Evolutionary conservation across 176 grass and related monocot genomes (phyloP), one percentile per base, ranked within the genome.

Genomic region (Tillandsia leiboldiana): DNA sequence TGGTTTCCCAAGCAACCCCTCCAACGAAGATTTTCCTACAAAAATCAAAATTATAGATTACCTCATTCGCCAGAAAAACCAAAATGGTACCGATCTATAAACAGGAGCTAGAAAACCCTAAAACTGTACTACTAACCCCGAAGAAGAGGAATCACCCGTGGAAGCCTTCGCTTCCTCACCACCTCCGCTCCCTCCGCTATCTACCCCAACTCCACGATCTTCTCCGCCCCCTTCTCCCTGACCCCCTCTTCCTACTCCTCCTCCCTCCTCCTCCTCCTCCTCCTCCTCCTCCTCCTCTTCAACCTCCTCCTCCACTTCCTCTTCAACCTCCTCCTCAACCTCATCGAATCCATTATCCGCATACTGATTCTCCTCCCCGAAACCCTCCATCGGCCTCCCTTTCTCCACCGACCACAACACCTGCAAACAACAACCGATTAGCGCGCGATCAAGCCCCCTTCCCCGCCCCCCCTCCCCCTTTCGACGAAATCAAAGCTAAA

Each of bases 1-100:
- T 90, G 10, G 89, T 99, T 48, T 99, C 94, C 94, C 94, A 99
- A 53, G 94, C 89, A 85, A 99, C 90, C 70, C 94, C 94, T 75
- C 90, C 94, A 72, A 99, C 89, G 77, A 99, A 99, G 74, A 99
- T 78, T 81, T 99, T 99, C 82, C 94, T 99, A 83, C 77, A 63
- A 84, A 80, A 76, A 62, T 57, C 53, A 67, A 73, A 67, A 87
- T 0, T 11, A 51, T 33, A 71, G 47, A 61, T 18, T 61, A n/a
- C 11, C 3, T 11, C 12, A 56, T 6, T 2, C 52, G 11, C 52
- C 52, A 56, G 52, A 63, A 9, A 80, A 61, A 52, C 28, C 48
- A 48, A 51, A 2, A 42, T 12, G n/a, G 33, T 42, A 42, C 33
- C 33, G 33, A 42, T 42, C 33, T 42, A 42, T 42, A 42, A 7